Evolutionary conservation across 2,329 filamentous ascomycete genomes (phyloP), one percentile per base, ranked within the genome.

Genomic region (Ambrosiella cleistominuta): DNA sequence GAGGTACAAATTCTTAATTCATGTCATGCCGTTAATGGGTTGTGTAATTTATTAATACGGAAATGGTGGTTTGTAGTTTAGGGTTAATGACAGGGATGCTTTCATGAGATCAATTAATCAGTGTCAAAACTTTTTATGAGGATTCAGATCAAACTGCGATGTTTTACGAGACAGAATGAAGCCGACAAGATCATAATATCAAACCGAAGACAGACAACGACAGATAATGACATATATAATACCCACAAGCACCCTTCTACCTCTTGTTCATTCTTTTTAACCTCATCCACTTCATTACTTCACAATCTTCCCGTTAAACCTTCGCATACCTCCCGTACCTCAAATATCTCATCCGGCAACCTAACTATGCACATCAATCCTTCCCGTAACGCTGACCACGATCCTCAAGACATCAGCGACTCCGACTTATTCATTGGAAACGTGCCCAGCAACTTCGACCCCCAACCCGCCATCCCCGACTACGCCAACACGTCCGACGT

Each of bases 301-400:
- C 47, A 51, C 8, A 51, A 27, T 51, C 11, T 11, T 42, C 15
- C 52, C 15, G 42, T 54, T 54, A 54, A 54, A 54, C 52, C 52
- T 27, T 27, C 27, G 27, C 27, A 27, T 27, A 27, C 52, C 39
- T n/a, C 37, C 17, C 19, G 6, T 40, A 12, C 4, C 15, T 11
- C 38, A 54, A 19, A 40, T 15, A 9, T 19, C 12, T 54, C n/a
- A 27, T 3, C 5, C 12, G 13, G 8, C 2, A 11, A 15, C 12
- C 27, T 13, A 57, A 7, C 37, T 13, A 58, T 60, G 59, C 56
- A 60, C 45, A 60, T 60, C 47, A 44, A 60, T 17, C 37, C 55
- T 15, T 50, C 56, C 37, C 55, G 56, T 45, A 15, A 37, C 45
- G 49, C 51, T 17, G 37, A 54, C 42, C 15, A 57, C 35, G 56